Percentiles rank a stretch among this genome's conserved stretches.
These are phyloP conservation scores for Coffea humblotiana DNA, from an alignment of 305 asterid genomes.

Conservation along the genomic window DNA sequence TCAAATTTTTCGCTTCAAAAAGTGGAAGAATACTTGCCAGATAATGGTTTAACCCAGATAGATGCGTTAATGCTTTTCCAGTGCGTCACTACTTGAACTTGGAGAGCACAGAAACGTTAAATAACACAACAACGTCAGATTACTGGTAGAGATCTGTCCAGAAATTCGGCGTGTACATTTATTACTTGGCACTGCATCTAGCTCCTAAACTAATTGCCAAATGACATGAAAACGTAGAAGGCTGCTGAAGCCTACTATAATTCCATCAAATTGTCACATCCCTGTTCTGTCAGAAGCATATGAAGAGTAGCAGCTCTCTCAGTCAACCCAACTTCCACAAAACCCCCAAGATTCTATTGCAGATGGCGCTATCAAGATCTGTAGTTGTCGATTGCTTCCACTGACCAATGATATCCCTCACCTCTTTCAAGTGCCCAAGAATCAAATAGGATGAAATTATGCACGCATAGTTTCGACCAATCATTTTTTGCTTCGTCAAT, in stretches of 20 bases:
- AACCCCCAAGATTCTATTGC: constrained; percentile 56
- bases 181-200: neutral
- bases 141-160: neutral
- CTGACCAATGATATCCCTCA: constrained; percentile 56
- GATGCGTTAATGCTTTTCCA: neutral
- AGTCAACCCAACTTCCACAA: constrained; percentile 50
- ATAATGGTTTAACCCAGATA: neutral
- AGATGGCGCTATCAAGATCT: constrained; percentile 51
- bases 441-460: constrained; percentile 69
- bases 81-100: neutral
- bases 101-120: neutral
- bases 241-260: neutral
- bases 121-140: too few species aligned
- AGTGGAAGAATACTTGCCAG: neutral
- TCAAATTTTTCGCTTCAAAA: too few species aligned
- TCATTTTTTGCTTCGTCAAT: constrained; percentile 75
- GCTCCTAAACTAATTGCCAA: neutral
- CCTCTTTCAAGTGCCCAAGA: constrained; percentile 74
- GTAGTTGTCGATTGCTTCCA: constrained; percentile 77
- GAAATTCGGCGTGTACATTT: neutral
- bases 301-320: constrained; percentile 49
- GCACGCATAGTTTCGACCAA: constrained; percentile 60
- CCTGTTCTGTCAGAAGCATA: constrained; percentile 47
- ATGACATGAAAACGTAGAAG: neutral
- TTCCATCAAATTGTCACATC: constrained; percentile 29